Evolutionary conservation across 495 filamentous ascomycete genomes (phyloP).

Genomic region (Penicillium samsonianum): DNA sequence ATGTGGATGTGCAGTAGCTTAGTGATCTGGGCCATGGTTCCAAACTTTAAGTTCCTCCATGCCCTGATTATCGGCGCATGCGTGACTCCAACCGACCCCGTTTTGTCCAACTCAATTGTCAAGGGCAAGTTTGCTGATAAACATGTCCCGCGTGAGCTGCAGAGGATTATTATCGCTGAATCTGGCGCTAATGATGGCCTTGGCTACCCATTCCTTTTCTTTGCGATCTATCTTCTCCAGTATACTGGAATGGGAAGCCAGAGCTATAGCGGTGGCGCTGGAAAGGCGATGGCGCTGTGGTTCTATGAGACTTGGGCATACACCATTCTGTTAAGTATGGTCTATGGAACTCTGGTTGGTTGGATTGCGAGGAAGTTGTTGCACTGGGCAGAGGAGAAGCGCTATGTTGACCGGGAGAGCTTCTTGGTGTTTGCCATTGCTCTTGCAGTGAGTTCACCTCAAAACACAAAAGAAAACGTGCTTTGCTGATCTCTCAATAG

Average conservation of each 20-base stretch:
- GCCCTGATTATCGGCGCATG: constrained; percentile 79
- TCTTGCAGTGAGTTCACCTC: constrained; percentile 61
- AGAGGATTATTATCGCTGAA: constrained; percentile 87
- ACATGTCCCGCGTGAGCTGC: constrained; percentile 78
- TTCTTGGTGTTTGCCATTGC: constrained; percentile 87
- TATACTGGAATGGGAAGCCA: constrained; percentile 62
- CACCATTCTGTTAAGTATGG: constrained; percentile 73
- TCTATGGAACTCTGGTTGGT: constrained; percentile 76
- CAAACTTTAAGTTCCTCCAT: constrained; percentile 70
- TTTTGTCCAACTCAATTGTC: constrained; percentile 85
- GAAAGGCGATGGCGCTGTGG: constrained; percentile 76
- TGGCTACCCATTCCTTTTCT: constrained; percentile 89
- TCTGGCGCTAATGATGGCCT: constrained; percentile 91
- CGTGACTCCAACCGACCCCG: constrained; percentile 89
- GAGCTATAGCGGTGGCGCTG: constrained; percentile 57
- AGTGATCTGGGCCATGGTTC: constrained; percentile 77
- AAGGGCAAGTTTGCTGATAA: constrained; percentile 94
- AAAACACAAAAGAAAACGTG: not conserved
- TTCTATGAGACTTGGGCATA: constrained; percentile 87
- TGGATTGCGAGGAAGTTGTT: constrained; percentile 80
- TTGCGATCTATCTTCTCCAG: constrained; percentile 81
- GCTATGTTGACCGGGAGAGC: constrained; percentile 85
- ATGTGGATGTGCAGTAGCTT: constrained; percentile 89
- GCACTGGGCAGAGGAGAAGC: constrained; percentile 79
- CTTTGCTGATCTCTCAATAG: constrained; percentile 28